Conservation (phyloP, 192 early-diverging fungal genomes). For the Coemansia sp. region DNA sequence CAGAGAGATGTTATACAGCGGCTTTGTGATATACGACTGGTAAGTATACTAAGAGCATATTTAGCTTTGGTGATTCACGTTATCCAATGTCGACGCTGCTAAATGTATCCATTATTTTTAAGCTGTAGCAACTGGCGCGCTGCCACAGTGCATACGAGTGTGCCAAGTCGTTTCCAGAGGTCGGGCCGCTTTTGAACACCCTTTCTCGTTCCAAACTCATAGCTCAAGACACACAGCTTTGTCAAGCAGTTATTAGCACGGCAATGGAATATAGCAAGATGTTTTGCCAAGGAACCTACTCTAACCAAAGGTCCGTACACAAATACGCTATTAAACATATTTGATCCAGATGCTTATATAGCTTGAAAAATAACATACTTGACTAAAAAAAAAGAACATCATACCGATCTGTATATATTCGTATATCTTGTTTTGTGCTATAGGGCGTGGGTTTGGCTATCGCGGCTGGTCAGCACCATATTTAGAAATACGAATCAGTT, state of each 20-base stretch:
- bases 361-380: background rate
- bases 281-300: slow-evolving; percentile 26
- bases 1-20: slow-evolving; percentile 24
- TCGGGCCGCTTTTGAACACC: slow-evolving; percentile 41
- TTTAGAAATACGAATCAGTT: background rate
- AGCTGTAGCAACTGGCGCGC: slow-evolving; percentile 26
- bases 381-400: background rate
- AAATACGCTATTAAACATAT: no score
- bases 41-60: slow-evolving; percentile 9
- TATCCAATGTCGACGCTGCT: no score
- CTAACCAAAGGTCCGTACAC: slow-evolving; percentile 34
- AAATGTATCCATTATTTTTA: background rate
- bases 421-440: background rate
- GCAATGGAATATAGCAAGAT: slow-evolving; percentile 53
- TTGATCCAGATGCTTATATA: no score
- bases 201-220: slow-evolving; percentile 25
- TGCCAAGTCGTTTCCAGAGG: slow-evolving; percentile 34
- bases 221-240: slow-evolving; percentile 13
- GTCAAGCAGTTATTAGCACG: slow-evolving; percentile 28
- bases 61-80: no score
- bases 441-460: slow-evolving; percentile 42
- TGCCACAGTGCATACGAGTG: slow-evolving; percentile 51
- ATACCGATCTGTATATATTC: background rate
- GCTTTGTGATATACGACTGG: slow-evolving; percentile 22
- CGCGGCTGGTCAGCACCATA: slow-evolving; percentile 27